Percentiles rank a stretch among this genome's conserved stretches.
Conservation (phyloP, 768 basidiomycete genomes). For the Melanogaster broomeanus region DNA sequence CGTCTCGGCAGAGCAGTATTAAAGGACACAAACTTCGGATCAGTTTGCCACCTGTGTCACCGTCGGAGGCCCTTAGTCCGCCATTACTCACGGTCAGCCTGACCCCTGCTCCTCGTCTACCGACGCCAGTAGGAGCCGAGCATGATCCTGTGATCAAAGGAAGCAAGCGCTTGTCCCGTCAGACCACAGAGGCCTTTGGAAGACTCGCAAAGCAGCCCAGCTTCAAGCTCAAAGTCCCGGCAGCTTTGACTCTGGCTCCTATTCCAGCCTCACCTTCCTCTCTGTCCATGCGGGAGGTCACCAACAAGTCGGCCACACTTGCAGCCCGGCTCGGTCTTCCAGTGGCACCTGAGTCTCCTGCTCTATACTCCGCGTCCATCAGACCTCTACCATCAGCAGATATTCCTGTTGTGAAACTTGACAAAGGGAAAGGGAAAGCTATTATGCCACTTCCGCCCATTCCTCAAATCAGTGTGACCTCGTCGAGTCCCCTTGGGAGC, state of each 20-base stretch:
- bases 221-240: slow-evolving; percentile 11
- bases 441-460: neutral
- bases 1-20: slow-evolving; percentile 17
- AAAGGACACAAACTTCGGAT: slow-evolving; percentile 5
- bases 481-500: neutral
- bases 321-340: slow-evolving; percentile 11
- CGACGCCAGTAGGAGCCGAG: neutral
- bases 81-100: slow-evolving; percentile 2
- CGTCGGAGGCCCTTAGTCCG: neutral
- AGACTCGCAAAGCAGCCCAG: neutral
- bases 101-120: slow-evolving; percentile 2
- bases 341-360: neutral
- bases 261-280: neutral
- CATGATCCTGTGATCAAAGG: neutral
- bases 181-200: neutral
- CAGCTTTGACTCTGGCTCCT: slow-evolving; percentile 5
- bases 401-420: neutral
- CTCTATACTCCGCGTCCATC: neutral
- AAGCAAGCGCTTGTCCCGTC: neutral
- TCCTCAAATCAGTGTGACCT: slow-evolving; percentile 2
- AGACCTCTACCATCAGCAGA: neutral
- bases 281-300: neutral
- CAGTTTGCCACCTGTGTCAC: neutral
- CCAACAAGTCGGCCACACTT: slow-evolving; percentile 9
- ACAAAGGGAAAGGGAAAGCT: slow-evolving; percentile 14